Evolutionary conservation across 1,284 basidiomycete species (phyloP).

Genomic region (Irpex sp.): DNA sequence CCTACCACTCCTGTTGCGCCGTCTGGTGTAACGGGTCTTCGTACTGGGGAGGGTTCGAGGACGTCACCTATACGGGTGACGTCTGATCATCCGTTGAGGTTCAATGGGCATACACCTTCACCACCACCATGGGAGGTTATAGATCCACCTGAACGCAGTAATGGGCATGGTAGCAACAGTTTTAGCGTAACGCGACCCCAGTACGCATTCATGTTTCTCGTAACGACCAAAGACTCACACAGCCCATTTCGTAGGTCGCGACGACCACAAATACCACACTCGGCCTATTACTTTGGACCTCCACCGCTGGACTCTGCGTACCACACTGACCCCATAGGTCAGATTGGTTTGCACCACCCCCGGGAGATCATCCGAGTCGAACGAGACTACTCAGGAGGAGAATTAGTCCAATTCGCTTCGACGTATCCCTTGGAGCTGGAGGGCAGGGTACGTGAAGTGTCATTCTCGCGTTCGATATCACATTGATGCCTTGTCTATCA

Average conservation of each 20-base stretch:
- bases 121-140: slow-evolving; percentile 60
- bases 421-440: slow-evolving; percentile 82
- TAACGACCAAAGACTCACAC: neutral
- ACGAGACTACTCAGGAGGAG: slow-evolving; percentile 78
- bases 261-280: slow-evolving; percentile 62
- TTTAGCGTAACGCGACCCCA: neutral
- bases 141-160: slow-evolving; percentile 39
- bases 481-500: slow-evolving; percentile 26
- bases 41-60: neutral
- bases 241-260: slow-evolving; percentile 15
- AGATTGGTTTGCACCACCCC: slow-evolving; percentile 79
- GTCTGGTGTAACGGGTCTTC: neutral
- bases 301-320: slow-evolving; percentile 71
- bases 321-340: slow-evolving; percentile 72
- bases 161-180: neutral
- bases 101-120: slow-evolving; percentile 38
- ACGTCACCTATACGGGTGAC: slow-evolving; percentile 10
- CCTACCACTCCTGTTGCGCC: slow-evolving; percentile 13
- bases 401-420: slow-evolving; percentile 76
- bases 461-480: slow-evolving; percentile 6
- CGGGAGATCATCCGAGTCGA: slow-evolving; percentile 82
- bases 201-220: neutral
- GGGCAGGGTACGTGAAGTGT: slow-evolving; percentile 60
- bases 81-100: slow-evolving; percentile 27
- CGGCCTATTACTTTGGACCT: slow-evolving; percentile 81